Evolutionary conservation across 805 yeast species (phyloP), one percentile per base, ranked within the genome.

Genomic region (Saccharomyces eubayanus): DNA sequence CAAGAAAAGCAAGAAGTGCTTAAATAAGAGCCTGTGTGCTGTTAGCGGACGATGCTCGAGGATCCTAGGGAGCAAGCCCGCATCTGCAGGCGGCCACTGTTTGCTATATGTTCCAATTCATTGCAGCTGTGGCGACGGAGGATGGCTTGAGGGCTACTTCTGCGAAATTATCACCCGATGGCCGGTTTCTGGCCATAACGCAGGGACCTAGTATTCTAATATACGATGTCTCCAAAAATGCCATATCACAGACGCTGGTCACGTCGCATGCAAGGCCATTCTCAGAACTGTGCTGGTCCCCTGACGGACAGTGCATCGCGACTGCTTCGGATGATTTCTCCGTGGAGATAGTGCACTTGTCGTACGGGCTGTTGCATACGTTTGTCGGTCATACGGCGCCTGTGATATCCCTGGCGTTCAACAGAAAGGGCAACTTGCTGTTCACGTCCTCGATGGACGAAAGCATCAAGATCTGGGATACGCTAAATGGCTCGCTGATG

Each of bases 401-500:
- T 55, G 88, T 89, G 10, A 83, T 88, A 1, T 74, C 85, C n/a
- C 69, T 89, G 4, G 76, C 76, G 51, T 92, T 84, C 72, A 87
- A 82, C 57, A 68, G 74, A 43, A 85, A 84, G 65, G 96, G 97
- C 0, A 87, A 89, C 57, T 68, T 94, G 24, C 66, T 94, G 14
- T 82, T 87, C 27, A 80, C 91, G 46, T 96, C 96, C 0, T 82
- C 95, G 1, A 81, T 94, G 50, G 99, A 92, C 69, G 98, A 92
- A 65, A 89, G 92, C 51, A 84, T 94, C 14, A 79, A 91, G 51
- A 77, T 92, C 2, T 92, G 99, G 99, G 97, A 92, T 68, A 79
- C 85, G 1, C 48, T 70, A 28, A 60, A 64, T 40, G 95, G 95
- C 0, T 77, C 77, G 43, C 79, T 87, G 53, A 71, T 89, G 61